Percentiles rank a stretch among this genome's conserved stretches.
phyloP scores from a whole-genome alignment of 163 green algal species.

The Scenedesmus sp. region DNA sequence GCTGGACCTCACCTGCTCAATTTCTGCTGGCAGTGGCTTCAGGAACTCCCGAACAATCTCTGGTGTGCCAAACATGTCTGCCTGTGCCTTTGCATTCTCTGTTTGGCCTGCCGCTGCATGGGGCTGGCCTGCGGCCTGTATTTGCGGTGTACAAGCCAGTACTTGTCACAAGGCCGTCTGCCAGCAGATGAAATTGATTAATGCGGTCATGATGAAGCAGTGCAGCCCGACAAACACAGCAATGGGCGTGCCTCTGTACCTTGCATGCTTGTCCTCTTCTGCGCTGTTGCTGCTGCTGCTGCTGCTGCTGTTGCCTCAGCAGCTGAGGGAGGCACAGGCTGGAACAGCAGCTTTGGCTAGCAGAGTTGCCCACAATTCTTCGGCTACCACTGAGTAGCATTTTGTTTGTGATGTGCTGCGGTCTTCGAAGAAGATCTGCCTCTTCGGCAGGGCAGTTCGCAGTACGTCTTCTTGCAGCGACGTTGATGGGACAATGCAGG shows the following conservation, averaged over 20 bases:
- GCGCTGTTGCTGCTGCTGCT: background rate
- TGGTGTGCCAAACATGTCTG: conserved; percentile 37
- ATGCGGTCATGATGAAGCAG: no score
- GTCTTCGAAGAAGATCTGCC: background rate
- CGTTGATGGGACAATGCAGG: background rate
- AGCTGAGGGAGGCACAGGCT: background rate
- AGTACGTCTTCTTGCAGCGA: background rate
- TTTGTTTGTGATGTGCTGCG: background rate
- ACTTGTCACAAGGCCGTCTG: background rate
- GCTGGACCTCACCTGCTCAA: conserved; percentile 33
- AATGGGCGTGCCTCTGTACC: background rate
- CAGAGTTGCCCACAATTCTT: background rate
- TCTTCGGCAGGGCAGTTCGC: background rate
- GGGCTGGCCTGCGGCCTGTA: background rate
- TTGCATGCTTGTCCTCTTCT: background rate
- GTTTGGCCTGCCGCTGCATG: background rate
- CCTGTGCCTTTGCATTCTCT: conserved; percentile 35
- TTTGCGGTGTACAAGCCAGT: background rate
- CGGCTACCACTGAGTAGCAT: background rate
- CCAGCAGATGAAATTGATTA: no score
- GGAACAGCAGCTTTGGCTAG: background rate
- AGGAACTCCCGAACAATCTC: conserved; percentile 45
- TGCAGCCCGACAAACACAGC: background rate
- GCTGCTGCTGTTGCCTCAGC: background rate
- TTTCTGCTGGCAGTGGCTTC: conserved; percentile 18